Evolutionary conservation across 176 grass and related monocot species (phyloP), one percentile per base, ranked within the genome.

Genomic region (Poa annua): DNA sequence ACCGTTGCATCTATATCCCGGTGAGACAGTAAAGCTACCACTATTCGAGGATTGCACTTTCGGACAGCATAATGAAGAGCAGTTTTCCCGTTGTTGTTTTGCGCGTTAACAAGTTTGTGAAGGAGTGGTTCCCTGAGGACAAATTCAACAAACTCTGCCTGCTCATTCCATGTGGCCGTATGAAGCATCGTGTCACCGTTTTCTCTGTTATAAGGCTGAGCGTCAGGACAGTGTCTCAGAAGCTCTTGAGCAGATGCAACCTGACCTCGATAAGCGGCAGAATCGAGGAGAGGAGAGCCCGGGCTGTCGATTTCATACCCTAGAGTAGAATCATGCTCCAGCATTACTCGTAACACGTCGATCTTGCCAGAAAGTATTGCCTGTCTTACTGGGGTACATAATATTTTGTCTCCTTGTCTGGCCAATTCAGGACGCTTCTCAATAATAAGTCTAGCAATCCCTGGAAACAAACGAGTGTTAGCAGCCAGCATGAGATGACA

Each of bases 281-380:
- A 0, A 66, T 0, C 0, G 20, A 66, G 33, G 0, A 66, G 0
- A 66, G 33, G 3, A 0, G 0, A 0, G 38, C 64, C 64, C 0
- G 10, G 0, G 4, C 3, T 0, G 3, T 0, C 0, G 4, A 66
- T 3, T 4, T 16, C 6, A 38, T 66, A 66, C 33, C 64, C 33
- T 38, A 66, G 19, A 20, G 16, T 36, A 8, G 1, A 38, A 66
- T 66, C 64, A 66, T 66, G 16, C 20, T 66, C 15, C 17, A 66
- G 64, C 33, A 66, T 11, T 38, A 20, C 3, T 20, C 16, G 32
- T 66, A 38, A 4, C 15, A 38, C 1, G 16, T 0, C 64, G 2
- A 66, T 38, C 15, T 38, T 8, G 16, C 16, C 0, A 66, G 3
- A 0, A 36, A 17, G 0, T 65, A 65, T 0, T 19, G 62, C 62